These are phyloP conservation scores for Hypoxylon perforatum DNA, from an alignment of 495 filamentous ascomycete species.

Conservation along the genomic window DNA sequence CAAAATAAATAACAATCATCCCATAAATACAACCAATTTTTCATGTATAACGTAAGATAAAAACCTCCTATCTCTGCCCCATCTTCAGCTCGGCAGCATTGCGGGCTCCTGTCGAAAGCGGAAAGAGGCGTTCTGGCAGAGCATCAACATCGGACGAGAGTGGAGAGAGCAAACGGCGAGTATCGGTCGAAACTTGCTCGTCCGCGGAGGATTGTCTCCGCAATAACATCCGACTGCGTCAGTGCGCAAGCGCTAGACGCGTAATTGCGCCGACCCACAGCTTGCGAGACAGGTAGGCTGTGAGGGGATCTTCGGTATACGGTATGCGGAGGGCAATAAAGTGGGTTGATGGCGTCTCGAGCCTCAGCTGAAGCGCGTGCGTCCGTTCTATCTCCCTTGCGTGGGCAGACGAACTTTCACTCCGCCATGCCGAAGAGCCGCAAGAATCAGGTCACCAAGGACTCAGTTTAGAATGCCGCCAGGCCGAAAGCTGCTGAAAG, in stretches of 20 bases:
- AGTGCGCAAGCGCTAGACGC: not conserved
- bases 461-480: not conserved
- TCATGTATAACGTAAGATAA: conserved; percentile 6
- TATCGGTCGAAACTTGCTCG: not conserved
- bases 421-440: not conserved
- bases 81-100: not conserved
- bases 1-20: conserved; percentile 14
- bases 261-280: not conserved
- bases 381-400: not conserved
- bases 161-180: not conserved
- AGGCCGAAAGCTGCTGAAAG: not conserved
- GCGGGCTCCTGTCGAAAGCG: not conserved
- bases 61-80: not conserved
- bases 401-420: not conserved
- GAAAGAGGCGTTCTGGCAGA: not conserved
- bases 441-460: not conserved
- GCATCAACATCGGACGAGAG: conserved; percentile 1
- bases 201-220: not conserved
- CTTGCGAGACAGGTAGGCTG: not conserved
- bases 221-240: not conserved
- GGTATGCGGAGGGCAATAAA: not conserved
- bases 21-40: conserved; percentile 19
- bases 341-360: not conserved
- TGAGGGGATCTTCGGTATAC: not conserved
- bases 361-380: not conserved